Percentiles rank a stretch among this genome's conserved stretches.
phyloP scores from a whole-genome alignment of 345 rosid species.

The Lumnitzera littorea region DNA sequence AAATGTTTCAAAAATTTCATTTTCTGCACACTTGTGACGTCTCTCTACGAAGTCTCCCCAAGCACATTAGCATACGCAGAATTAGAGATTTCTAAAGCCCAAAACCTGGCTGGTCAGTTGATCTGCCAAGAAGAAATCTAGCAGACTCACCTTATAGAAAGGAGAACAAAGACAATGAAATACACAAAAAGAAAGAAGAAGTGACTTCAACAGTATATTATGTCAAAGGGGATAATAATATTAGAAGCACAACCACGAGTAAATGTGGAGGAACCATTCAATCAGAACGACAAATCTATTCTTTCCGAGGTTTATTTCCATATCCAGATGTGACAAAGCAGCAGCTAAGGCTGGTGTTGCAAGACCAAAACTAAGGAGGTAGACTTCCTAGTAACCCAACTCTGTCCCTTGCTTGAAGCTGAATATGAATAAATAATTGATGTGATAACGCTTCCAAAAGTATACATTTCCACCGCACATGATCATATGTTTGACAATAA shows the following conservation, averaged over 20 bases:
- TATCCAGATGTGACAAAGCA: constrained; percentile 58
- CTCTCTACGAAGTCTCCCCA: constrained; percentile 25
- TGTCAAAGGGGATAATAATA: constrained; percentile 52
- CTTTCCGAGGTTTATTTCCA: constrained; percentile 76
- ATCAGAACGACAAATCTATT: constrained; percentile 43
- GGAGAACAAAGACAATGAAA: constrained; percentile 55
- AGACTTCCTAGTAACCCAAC: constrained; percentile 58
- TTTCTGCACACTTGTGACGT: constrained; percentile 34
- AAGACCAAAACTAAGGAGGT: constrained; percentile 42
- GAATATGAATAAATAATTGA: constrained; percentile 67
- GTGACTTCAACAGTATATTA: constrained; percentile 54
- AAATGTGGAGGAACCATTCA: constrained; percentile 54
- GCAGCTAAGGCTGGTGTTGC: constrained; percentile 44
- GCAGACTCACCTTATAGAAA: constrained; percentile 67
- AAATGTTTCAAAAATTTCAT: constrained; percentile 33
- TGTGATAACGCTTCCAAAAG: constrained; percentile 58
- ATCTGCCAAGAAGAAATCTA: constrained; percentile 86
- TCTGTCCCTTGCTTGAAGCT: constrained; percentile 75
- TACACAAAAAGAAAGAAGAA: constrained; percentile 39
- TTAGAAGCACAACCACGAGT: constrained; percentile 41
- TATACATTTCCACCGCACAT: constrained; percentile 54
- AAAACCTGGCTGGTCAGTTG: constrained; percentile 67
- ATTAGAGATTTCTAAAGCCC: constrained; percentile 5
- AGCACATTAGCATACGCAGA: constrained; percentile 13
- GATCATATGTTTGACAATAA: constrained; percentile 57